Base-by-base conservation (phyloP, 805 yeast genomes). In the Zygosaccharomyces gambellarensis region DNA sequence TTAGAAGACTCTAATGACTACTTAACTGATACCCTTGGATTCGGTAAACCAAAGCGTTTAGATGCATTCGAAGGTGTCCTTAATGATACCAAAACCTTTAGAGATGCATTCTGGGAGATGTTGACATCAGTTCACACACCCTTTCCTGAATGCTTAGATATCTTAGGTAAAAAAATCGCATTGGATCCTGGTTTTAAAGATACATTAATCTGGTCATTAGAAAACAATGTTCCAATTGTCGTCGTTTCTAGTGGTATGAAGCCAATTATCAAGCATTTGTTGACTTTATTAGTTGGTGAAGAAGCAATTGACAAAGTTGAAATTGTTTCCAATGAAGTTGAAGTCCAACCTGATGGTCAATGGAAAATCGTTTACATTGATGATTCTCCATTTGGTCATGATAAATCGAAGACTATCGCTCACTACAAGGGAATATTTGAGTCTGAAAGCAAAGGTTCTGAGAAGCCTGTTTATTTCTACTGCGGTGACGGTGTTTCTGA, bases 401-500 rank as follows among this genome's bases (percentile, higher is more conserved):
- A 94, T 71, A 94, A 94, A 72, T 83, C 96, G 28, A 76, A 79
- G 49, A 85, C 94, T 27, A 92, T 94, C 59, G 76, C 79, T 47
- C 65, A 64, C 21, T 68, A 67, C 52, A 71, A 63, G 66, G 61
- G 50, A 53, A 61, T 54, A 48, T 64, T 52, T 54, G 69, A 55
- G 22, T 53, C 65, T 9, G 64, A 65, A 19, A 59, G 52, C 54
- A 58, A 48, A 12, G 56, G 59, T 10, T 69, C 66, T 31, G 66
- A 60, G 6, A 61, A 68, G 19, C 96, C 95, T 12, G 72, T 74
- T 36, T 76, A 89, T 59, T 88, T 92, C 67, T 94, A 94, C 74
- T 87, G 96, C 63, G 99, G 99, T 51, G 99, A 94, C 67, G 99
- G 99, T 55, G 97, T 94, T 29, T 84, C 95, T 41, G 99, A 94